Evolutionary conservation across 805 yeast genomes (phyloP), one percentile per base, ranked within the genome.

Genomic region (Candida dendrica): DNA sequence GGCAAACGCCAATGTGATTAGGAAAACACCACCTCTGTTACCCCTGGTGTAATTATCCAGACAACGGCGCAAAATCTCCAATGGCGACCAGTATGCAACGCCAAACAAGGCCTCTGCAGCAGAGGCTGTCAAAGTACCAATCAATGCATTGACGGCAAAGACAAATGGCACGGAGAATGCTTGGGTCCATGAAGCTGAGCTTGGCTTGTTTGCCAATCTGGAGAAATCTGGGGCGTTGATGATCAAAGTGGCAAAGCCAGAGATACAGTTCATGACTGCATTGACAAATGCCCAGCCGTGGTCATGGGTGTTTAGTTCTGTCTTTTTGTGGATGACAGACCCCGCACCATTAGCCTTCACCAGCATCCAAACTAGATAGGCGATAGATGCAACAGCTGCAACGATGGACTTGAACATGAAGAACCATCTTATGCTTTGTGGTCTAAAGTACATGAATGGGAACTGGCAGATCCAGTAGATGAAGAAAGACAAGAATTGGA

Each of bases 201-300:
- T 60, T 40, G 73, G 69, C 18, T 77, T 79, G 47, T 70, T 74
- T 9, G 95, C 84, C 64, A 87, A 82, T 62, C 96, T 77, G 19
- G 95, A 74, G 61, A 88, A 87, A 68, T 88, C 96, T 2, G 96
- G 95, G 13, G 93, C 85, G 63, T 88, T 88, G 40, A 84, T 74
- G 55, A 89, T 84, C 54, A 88, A 72, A n/a, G 96, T 84, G 6
- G 95, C 93, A 57, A 88, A 88, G 63, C 87, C 87, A 24, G 93
- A 85, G 47, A 88, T 66, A 17, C 89, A 73, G 63, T 80, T 82
- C 95, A 89, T 84, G 22, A 79, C 70, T 6, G 91, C 77, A 51
- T 72, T 72, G 41, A 88, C 75, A 58, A 87, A 88, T 1, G 85
- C 87, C 97, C 97, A 89, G 20, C 77, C 88, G 48, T 81, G 75